These are phyloP conservation scores for Ormosia semicastrata DNA, from an alignment of 306 rosid species.

Conservation along the genomic window DNA sequence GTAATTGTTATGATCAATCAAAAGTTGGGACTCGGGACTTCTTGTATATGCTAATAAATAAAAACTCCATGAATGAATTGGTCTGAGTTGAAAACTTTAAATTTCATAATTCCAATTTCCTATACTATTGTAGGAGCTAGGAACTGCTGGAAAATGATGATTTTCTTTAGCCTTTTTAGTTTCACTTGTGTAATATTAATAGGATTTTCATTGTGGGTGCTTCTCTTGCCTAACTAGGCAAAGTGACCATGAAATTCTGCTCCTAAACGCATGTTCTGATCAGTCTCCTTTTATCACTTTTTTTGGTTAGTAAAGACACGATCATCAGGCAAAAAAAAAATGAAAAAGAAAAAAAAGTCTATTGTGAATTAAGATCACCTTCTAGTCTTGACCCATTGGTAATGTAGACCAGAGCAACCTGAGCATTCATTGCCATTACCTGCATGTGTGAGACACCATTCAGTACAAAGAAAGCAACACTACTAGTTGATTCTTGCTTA, in stretches of 20 bases:
- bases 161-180: neutral
- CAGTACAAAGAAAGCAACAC: constrained; percentile 33
- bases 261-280: neutral
- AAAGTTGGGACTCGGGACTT: neutral
- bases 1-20: constrained; percentile 9
- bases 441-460: constrained; percentile 13
- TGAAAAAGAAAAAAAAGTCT: no score
- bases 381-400: neutral
- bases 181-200: neutral
- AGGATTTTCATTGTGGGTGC: neutral
- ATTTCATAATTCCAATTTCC: neutral
- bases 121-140: neutral
- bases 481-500: constrained; percentile 1
- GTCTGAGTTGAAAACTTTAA: neutral
- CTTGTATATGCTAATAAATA: constrained; percentile 34
- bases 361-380: neutral
- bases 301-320: neutral
- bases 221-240: neutral
- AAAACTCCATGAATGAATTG: neutral
- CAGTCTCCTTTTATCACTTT: neutral
- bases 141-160: neutral
- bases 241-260: constrained; percentile 2
- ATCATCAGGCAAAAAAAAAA: neutral
- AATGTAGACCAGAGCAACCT: constrained; percentile 4
- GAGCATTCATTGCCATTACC: constrained; percentile 20